A percentile compares a stretch with the other conserved stretches of the same genome.
phyloP scores from a whole-genome alignment of 768 basidiomycete genomes.

The Leccinum rimulosum region DNA sequence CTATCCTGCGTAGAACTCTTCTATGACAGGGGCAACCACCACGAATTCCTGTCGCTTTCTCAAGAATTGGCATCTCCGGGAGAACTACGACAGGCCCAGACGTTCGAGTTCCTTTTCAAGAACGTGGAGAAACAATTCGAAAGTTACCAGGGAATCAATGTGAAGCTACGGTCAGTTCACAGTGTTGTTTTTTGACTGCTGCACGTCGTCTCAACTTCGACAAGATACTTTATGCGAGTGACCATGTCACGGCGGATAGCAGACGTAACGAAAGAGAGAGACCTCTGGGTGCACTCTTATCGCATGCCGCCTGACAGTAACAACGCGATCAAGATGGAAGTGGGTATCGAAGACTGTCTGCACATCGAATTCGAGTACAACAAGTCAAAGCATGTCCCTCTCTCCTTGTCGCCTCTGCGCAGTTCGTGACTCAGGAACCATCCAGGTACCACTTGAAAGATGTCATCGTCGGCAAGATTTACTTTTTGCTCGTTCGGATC shows the following conservation, averaged over 20 bases:
- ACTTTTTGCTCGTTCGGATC: conserved; percentile 96
- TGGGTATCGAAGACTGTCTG: conserved; percentile 97
- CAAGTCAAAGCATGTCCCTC: conserved; percentile 83
- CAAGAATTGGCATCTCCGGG: conserved; percentile 96
- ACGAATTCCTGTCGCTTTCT: conserved; percentile 93
- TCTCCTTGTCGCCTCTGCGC: neutral
- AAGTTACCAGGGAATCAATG: conserved; percentile 97
- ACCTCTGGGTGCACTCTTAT: conserved; percentile 97
- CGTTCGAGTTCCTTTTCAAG: conserved; percentile 96
- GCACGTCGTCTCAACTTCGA: conserved; percentile 5
- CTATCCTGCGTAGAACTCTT: conserved; percentile 59
- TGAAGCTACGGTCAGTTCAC: conserved; percentile 79
- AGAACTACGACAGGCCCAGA: conserved; percentile 95
- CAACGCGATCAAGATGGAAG: conserved; percentile 99
- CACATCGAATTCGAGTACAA: conserved; percentile 99
- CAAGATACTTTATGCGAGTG: conserved; percentile 89
- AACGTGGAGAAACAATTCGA: conserved; percentile 99
- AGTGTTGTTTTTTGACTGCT: neutral
- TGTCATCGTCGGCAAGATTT: conserved; percentile 99
- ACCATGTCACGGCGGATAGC: conserved; percentile 90
- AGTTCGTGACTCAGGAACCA: neutral
- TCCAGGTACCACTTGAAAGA: conserved; percentile 95
- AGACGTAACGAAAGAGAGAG: conserved; percentile 89
- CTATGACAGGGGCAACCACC: conserved; percentile 97
- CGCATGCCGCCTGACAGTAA: conserved; percentile 98